phyloP scores from a whole-genome alignment of 371 early-diverging fungal species.

The Zopfochytrium polystomum region DNA sequence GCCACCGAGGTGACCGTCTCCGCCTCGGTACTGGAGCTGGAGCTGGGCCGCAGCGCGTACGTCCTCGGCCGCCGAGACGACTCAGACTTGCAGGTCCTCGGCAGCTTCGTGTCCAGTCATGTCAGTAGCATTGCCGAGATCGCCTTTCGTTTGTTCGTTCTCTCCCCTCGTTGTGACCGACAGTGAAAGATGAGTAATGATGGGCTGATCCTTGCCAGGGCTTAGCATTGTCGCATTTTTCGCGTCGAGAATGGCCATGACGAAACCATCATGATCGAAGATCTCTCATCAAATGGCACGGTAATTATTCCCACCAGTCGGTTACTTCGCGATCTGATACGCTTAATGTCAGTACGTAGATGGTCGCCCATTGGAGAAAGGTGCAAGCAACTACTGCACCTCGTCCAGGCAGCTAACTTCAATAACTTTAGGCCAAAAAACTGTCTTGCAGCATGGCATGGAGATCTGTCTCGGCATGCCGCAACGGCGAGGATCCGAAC shows the following conservation, averaged over 20 bases:
- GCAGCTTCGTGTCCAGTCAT: too few relatives aligned
- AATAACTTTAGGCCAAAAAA: slow-evolving; percentile 15
- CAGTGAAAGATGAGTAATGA: too few relatives aligned
- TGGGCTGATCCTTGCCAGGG: too few relatives aligned
- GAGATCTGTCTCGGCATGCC: slow-evolving; percentile 10
- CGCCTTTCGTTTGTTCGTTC: too few relatives aligned
- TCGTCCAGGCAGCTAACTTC: background rate
- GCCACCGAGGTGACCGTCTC: too few relatives aligned
- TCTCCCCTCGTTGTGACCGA: too few relatives aligned
- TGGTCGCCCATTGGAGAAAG: slow-evolving; percentile 11
- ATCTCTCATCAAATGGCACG: slow-evolving; percentile 13
- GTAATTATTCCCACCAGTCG: slow-evolving; percentile 1
- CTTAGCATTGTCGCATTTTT: slow-evolving; percentile 25
- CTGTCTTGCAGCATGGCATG: slow-evolving; percentile 19
- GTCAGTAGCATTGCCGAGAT: too few relatives aligned
- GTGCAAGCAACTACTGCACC: too few relatives aligned
- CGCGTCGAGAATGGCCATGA: slow-evolving; percentile 3
- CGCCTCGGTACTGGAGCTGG: too few relatives aligned
- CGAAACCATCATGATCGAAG: slow-evolving; percentile 19
- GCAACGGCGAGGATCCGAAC: background rate
- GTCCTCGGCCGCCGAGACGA: too few relatives aligned
- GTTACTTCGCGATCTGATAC: background rate
- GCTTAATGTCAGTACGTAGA: slow-evolving; percentile 12
- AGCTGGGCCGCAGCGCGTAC: too few relatives aligned
- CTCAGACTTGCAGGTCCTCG: too few relatives aligned